Base-by-base conservation (phyloP, 495 filamentous ascomycete genomes). In the Podospora pseudoanserina region DNA sequence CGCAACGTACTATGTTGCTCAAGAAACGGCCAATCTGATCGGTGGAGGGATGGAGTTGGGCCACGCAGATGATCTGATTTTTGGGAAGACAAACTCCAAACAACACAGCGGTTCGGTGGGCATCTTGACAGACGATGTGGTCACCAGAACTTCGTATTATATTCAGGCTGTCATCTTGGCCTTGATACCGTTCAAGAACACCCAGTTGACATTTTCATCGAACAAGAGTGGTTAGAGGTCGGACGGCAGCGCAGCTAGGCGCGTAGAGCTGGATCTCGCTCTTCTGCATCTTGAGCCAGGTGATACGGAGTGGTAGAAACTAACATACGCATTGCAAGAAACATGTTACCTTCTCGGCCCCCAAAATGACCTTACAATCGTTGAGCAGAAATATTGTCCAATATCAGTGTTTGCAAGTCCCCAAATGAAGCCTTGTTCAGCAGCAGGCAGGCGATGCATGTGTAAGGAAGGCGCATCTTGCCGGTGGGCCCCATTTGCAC, bases 41-140 rank as follows among this genome's bases (percentile, higher is more conserved):
- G 28, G 63, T 53, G 64, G 56, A 0, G 73, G 74, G 28, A 68
- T 73, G 66, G 72, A 74, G 64, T 23, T 76, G 39, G 72, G 74
- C 5, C 53, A 63, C 6, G 74, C 74, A 2, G 71, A 73, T 32
- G 69, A 74, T 20, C 18, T 64, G 16, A 64, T 74, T 19, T 73
- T 71, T 63, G 70, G 72, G 9, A 18, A 57, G 55, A 18, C 60
- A 16, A 73, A 74, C 60, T 67, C 65, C 2, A 76, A 71, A 60
- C 71, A 72, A 65, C 66, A 70, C 39, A 67, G 63, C 66, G 74
- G 74, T 4, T 71, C 72, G n/a, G 67, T 73, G 13, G 74, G 74
- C 4, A 49, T 76, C 61, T 59, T 76, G 63, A 76, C 74, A 27
- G 69, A 56, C 26, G 69, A 73, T 23, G 69, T 69, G 56, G 39